Base-by-base conservation (phyloP, 768 basidiomycete genomes). In the Rhodotorula babjevae region DNA sequence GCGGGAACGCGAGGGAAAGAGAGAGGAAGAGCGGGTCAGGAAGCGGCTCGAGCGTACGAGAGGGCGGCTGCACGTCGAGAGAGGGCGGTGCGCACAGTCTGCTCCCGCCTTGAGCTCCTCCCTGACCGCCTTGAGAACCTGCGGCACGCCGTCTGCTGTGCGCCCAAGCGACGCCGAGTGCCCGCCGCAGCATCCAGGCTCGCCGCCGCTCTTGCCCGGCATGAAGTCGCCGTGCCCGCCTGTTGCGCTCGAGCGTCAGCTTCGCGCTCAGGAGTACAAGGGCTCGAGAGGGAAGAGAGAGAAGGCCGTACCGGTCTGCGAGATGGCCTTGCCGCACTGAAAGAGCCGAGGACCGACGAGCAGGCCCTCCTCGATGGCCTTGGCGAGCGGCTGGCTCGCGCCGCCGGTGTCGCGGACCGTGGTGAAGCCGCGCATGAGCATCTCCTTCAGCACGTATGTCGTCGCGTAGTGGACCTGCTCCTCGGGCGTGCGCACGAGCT, bases 391-490 rank as follows among this genome's bases (percentile, higher is more conserved):
- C 69, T 82, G 83, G 50, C 79, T 81, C 2, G 82, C 83, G 23
- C 82, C 83, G 53, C 82, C 82, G 14, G 80, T 81, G 67, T 83
- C 83, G 16, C 83, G 79, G 11, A 83, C 82, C 25, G 82, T 82
- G 0, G 83, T 84, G 70, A 83, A 83, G 1, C 83, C 83, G 16
- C 82, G 76, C 10, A 72, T 55, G 6, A 83, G 81, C 82, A 83
- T 83, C 68, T 82, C 82, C 61, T 81, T 81, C 18, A 84, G 74
- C 19, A 82, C 80, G 60, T 82, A 84, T 7, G 82, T 81, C 12
- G 82, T 79, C 15, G 82, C 78, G 44, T 83, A 74, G 42, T 81
- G 75, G 25, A 83, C 77, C n/a, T 79, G 72, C 66, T 84, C 80
- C 27, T 80, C 78, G 23, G 78, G 75, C 15, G 78, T 77, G 23